phyloP scores from a whole-genome alignment of 345 rosid species.

The Sisymbrium irio region DNA sequence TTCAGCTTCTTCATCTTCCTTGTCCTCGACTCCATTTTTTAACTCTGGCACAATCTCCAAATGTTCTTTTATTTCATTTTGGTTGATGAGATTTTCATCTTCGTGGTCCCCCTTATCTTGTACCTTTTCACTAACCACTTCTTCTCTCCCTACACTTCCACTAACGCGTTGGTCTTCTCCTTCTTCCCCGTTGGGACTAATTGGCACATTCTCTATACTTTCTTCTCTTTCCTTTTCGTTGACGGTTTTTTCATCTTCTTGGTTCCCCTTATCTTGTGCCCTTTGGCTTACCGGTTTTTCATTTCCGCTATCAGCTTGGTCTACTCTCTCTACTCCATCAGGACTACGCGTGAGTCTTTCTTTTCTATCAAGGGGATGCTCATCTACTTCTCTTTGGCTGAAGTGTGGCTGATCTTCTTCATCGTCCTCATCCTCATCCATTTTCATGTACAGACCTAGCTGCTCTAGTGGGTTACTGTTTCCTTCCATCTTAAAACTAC shows the following conservation, averaged over 20 bases:
- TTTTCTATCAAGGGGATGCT: slow-evolving; percentile 4
- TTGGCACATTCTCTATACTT: background rate
- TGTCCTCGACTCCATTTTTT: slow-evolving; percentile 3
- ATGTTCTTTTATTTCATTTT: background rate
- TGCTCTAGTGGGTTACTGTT: slow-evolving; percentile 72
- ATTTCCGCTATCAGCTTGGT: background rate
- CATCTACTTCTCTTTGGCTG: slow-evolving; percentile 29
- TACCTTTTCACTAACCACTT: slow-evolving; percentile 1
- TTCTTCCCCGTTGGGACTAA: slow-evolving; percentile 4
- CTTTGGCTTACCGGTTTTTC: background rate
- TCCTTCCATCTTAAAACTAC: slow-evolving; percentile 70
- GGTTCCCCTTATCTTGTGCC: background rate
- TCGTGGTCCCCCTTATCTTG: background rate
- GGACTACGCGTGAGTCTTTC: slow-evolving; percentile 1
- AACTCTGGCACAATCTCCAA: background rate
- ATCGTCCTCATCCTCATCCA: slow-evolving; percentile 60
- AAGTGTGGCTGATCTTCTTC: slow-evolving; percentile 49
- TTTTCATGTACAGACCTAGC: slow-evolving; percentile 78
- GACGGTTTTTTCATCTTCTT: background rate
- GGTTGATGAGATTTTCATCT: slow-evolving; percentile 1
- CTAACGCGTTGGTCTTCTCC: slow-evolving; percentile 5
- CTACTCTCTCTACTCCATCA: background rate
- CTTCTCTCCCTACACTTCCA: background rate
- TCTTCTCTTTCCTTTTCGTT: slow-evolving; percentile 16
- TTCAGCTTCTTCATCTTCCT: background rate